phyloP scores from a whole-genome alignment of 106 monocot genomes.

The Dendrobium officinale region DNA sequence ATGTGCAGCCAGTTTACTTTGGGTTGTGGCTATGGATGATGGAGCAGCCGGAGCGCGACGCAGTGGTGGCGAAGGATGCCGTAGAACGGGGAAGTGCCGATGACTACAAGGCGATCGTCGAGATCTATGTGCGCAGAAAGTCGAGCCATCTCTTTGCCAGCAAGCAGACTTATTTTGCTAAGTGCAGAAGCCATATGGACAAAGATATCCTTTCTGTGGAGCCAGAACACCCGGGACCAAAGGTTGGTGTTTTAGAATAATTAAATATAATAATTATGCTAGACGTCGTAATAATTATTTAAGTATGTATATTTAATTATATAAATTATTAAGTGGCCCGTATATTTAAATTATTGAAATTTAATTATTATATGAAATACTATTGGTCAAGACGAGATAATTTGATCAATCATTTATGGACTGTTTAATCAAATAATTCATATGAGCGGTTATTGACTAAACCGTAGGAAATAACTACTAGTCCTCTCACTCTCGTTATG shows the following conservation, averaged over 20 bases:
- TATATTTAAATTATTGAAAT: no score
- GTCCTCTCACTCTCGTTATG: no score
- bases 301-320: no score
- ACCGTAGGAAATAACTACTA: no score
- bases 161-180: constrained; percentile 29
- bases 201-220: constrained; percentile 21
- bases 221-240: background rate
- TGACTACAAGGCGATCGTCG: constrained; percentile 29
- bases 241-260: background rate
- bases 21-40: constrained; percentile 41
- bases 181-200: constrained; percentile 33
- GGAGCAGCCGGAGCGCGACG: constrained; percentile 28
- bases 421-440: no score
- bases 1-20: background rate
- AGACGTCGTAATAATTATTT: no score
- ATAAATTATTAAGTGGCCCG: no score
- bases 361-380: no score
- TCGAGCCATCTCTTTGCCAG: constrained; percentile 38
- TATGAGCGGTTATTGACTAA: no score
- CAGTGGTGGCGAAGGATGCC: constrained; percentile 23
- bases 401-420: no score
- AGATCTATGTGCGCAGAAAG: constrained; percentile 38
- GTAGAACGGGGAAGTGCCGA: constrained; percentile 1
- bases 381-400: no score
- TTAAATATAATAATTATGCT: no score